Base-by-base conservation (phyloP, 257 asterid genomes). In the Capsicum pubescens region DNA sequence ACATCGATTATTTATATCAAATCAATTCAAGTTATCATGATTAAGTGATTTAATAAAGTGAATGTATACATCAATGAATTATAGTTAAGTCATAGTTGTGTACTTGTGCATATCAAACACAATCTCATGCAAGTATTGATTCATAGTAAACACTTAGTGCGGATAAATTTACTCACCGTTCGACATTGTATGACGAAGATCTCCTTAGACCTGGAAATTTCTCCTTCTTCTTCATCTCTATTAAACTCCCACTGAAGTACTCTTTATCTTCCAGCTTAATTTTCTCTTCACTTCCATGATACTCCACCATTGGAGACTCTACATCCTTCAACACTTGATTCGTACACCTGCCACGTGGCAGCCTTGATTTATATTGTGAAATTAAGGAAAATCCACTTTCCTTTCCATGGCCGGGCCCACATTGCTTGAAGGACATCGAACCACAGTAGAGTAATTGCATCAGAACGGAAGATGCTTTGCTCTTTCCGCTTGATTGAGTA, bases 361-460 rank as follows among this genome's bases (percentile, higher is more conserved):
- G 61, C 84, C 92, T 83, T 56, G 86, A 79, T 82, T 87, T 94
- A 90, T 92, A 90, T 76, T 94, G 93, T 12, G 95, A 91, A 11
- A 92, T 90, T 81, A 94, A 60, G 0, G 87, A 85, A 58, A 88
- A 83, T 57, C 85, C 88, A 19, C 82, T 54, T 35, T 89, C 91
- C 81, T 84, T 77, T 6, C 90, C 92, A 46, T 85, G 86, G 35
- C 91, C 91, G 19, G 97, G 89, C 82, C 97, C 95, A 72, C 97
- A 94, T 88, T 93, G 97, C 86, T 66, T 90, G 87, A 93, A 93
- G 74, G 95, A 90, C 42, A 89, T 79, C 19, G 99, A 90, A 57
- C 98, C 97, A 89, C 99, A 94, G 11, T 95, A 88, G 12, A 95
- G 85, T 39, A 95, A 70, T 87, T 95, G 97, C 98, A 90, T 91